These are phyloP conservation scores for Malassezia caprae DNA, from an alignment of 1,284 basidiomycete genomes.

Conservation along the genomic window DNA sequence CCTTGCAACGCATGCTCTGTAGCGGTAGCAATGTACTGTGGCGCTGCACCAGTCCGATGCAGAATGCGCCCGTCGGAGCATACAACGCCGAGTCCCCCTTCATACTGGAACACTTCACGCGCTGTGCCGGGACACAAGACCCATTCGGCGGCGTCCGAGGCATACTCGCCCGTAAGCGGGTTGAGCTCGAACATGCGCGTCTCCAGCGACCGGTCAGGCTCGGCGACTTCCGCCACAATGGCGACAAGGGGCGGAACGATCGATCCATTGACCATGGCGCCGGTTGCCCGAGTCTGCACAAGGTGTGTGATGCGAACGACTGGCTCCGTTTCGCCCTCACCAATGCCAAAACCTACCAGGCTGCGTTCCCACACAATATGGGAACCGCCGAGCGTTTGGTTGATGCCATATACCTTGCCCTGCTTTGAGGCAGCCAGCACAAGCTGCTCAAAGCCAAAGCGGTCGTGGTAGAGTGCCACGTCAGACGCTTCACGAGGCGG, in stretches of 20 bases:
- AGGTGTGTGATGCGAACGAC: slow-evolving; percentile 31
- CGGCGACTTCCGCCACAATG: slow-evolving; percentile 36
- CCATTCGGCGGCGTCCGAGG: slow-evolving; percentile 11
- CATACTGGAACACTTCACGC: background rate
- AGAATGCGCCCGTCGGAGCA: background rate
- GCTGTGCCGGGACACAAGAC: slow-evolving; percentile 1
- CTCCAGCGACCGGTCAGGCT: slow-evolving; percentile 19
- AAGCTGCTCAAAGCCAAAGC: slow-evolving; percentile 79
- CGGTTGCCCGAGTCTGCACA: slow-evolving; percentile 29
- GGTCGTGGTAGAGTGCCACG: slow-evolving; percentile 52
- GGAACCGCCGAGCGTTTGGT: slow-evolving; percentile 59
- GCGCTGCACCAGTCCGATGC: background rate
- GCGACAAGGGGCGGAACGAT: slow-evolving; percentile 22
- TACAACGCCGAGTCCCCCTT: background rate
- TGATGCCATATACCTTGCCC: slow-evolving; percentile 73
- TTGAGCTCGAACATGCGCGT: slow-evolving; percentile 44
- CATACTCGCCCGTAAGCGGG: slow-evolving; percentile 39
- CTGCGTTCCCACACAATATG: slow-evolving; percentile 41
- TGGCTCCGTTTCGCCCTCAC: slow-evolving; percentile 34
- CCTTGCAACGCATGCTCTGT: background rate
- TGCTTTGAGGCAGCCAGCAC: slow-evolving; percentile 62
- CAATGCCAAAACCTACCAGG: slow-evolving; percentile 39
- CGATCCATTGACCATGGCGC: slow-evolving; percentile 22
- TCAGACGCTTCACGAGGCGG: slow-evolving; percentile 28
- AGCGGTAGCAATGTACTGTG: background rate